These are phyloP conservation scores for Arabidopsis hybrid DNA, from an alignment of 441 rosid genomes.

Conservation along the genomic window DNA sequence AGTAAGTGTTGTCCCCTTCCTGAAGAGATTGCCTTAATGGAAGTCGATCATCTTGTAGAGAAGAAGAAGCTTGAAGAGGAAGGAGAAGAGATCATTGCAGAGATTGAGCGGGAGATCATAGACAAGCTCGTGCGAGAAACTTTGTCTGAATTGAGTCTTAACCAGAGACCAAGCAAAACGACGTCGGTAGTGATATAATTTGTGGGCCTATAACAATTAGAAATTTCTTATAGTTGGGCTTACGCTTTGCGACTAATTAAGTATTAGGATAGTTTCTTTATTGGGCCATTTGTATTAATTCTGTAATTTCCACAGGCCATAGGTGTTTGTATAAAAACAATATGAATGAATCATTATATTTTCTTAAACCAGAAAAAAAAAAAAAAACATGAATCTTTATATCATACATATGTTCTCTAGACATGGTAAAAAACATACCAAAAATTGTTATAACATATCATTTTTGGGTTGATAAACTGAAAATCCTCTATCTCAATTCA, in stretches of 20 bases:
- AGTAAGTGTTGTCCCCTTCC: constrained; percentile 57
- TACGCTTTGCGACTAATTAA: not conserved
- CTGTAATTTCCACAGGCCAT: constrained; percentile 9
- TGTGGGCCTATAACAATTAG: constrained; percentile 11
- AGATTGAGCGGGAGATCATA: constrained; percentile 63
- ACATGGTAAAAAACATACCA: not conserved
- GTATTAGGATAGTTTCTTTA: not conserved
- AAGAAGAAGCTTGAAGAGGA: constrained; percentile 48
- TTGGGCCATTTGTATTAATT: constrained; percentile 23
- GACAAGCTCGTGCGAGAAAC: constrained; percentile 68
- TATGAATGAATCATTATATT: not conserved
- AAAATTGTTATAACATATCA: not conserved
- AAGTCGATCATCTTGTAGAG: constrained; percentile 50
- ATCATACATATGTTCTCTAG: not conserved
- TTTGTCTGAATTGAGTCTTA: constrained; percentile 35
- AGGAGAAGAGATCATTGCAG: constrained; percentile 56
- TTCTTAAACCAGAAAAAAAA: no score
- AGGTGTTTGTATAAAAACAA: not conserved
- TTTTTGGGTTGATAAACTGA: no score
- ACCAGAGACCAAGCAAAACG: constrained; percentile 27
- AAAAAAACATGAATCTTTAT: not conserved
- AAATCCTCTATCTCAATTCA: no score
- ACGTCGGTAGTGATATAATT: constrained; percentile 17
- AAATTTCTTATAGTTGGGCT: constrained; percentile 1
- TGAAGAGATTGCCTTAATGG: constrained; percentile 61